These are phyloP conservation scores for apple (Malus domestica) DNA, from an alignment of 306 rosid genomes.

Conservation along the genomic window DNA sequence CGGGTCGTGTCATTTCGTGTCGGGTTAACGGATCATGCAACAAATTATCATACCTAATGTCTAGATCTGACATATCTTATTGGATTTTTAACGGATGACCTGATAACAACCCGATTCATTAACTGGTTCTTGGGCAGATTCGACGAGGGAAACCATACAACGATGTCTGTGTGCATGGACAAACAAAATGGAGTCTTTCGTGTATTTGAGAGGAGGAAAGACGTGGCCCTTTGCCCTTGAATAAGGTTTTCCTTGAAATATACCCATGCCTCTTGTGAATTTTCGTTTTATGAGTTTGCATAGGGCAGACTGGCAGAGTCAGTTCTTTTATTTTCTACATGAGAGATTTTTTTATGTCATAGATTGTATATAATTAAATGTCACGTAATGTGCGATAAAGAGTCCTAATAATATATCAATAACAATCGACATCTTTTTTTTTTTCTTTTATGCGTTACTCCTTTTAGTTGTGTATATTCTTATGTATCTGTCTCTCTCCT, in stretches of 20 bases:
- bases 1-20: too few relatives aligned
- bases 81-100: too few relatives aligned
- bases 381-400: too few relatives aligned
- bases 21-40: too few relatives aligned
- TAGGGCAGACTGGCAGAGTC: background rate
- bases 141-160: slow-evolving; percentile 25
- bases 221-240: slow-evolving; percentile 10
- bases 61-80: too few relatives aligned
- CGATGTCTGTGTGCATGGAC: slow-evolving; percentile 41
- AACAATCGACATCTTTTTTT: too few relatives aligned
- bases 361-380: too few relatives aligned
- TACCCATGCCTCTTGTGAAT: background rate
- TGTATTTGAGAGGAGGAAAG: slow-evolving; percentile 20
- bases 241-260: slow-evolving; percentile 3
- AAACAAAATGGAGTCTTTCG: slow-evolving; percentile 12
- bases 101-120: too few relatives aligned
- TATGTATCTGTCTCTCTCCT: background rate
- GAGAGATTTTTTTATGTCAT: too few relatives aligned
- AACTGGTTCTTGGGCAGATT: background rate
- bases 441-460: too few relatives aligned
- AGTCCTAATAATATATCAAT: too few relatives aligned
- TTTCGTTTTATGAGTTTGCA: background rate
- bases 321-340: background rate
- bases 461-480: background rate
- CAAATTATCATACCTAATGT: too few relatives aligned